phyloP scores from a whole-genome alignment of 768 basidiomycete species.

The Sporobolomyces roseus region DNA sequence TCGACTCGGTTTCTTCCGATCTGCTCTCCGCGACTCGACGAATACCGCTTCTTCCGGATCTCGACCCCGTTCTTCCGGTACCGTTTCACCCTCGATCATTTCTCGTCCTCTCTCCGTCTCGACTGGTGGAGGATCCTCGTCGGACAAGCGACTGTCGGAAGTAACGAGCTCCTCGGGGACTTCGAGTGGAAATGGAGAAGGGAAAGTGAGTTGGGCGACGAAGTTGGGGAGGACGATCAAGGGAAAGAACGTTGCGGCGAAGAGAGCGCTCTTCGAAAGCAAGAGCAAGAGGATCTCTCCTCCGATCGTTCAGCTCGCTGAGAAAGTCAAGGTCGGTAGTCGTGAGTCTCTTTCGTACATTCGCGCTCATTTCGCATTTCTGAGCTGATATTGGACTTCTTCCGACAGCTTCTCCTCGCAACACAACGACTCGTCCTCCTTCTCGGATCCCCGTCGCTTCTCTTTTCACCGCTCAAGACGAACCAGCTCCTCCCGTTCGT shows the following conservation, averaged over 20 bases:
- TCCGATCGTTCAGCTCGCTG: not conserved
- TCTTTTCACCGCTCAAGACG: slow-evolving; percentile 7
- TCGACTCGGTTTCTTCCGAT: slow-evolving; percentile 27
- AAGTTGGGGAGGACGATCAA: slow-evolving; percentile 4
- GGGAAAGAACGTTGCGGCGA: slow-evolving; percentile 22
- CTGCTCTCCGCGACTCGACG: slow-evolving; percentile 6
- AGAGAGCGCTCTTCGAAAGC: slow-evolving; percentile 17
- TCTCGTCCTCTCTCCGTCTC: slow-evolving; percentile 2
- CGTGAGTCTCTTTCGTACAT: not conserved
- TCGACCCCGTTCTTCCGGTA: not conserved
- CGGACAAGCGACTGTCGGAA: not conserved
- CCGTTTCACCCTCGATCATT: not conserved
- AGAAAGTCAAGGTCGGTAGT: not conserved
- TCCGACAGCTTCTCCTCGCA: not conserved
- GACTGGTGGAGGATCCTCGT: not conserved
- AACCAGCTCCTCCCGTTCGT: not conserved
- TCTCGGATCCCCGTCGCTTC: slow-evolving; percentile 19
- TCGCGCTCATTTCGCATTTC: not conserved
- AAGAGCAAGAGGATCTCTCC: not conserved
- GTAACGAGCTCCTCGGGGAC: not conserved
- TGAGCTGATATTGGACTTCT: not conserved
- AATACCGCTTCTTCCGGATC: not conserved
- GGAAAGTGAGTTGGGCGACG: slow-evolving; percentile 13
- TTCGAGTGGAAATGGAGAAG: not conserved
- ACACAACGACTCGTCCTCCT: not conserved